Percentiles rank a stretch among this genome's conserved stretches.
Evolutionary conservation across 179 eudicot species (phyloP).

Genomic region (Carnegiea gigantea): DNA sequence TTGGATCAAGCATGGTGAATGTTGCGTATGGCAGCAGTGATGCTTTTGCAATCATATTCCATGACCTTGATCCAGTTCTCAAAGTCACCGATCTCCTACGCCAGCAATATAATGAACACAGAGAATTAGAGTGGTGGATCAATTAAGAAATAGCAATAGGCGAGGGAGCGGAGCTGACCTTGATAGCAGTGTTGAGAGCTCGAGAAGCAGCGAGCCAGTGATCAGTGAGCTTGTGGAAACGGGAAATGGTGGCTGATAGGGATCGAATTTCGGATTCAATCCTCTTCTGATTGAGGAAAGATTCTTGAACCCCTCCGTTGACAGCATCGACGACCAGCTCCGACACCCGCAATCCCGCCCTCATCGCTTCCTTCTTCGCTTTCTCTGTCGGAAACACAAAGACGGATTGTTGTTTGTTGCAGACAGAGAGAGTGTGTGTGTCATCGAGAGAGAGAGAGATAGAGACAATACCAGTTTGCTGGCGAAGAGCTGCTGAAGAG

Average conservation of each 20-base stretch:
- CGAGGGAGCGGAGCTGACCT: slow-evolving; percentile 35
- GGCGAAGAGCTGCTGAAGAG: slow-evolving; percentile 39
- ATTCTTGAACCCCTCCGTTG: slow-evolving; percentile 76
- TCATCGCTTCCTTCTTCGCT: slow-evolving; percentile 68
- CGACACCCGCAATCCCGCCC: slow-evolving; percentile 56
- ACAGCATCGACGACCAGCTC: slow-evolving; percentile 68
- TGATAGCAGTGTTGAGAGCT: slow-evolving; percentile 65
- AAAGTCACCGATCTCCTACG: slow-evolving; percentile 91
- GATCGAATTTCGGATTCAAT: slow-evolving; percentile 76
- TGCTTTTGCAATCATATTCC: slow-evolving; percentile 80
- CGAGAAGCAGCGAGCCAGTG: slow-evolving; percentile 81
- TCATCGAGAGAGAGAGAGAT: too few species aligned
- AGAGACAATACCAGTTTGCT: slow-evolving; percentile 41
- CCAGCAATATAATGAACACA: too few species aligned
- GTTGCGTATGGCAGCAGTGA: slow-evolving; percentile 72
- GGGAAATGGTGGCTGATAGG: slow-evolving; percentile 44
- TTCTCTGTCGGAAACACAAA: slow-evolving; percentile 37
- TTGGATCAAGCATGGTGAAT: slow-evolving; percentile 56
- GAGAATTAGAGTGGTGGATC: too few species aligned
- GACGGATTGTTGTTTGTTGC: too few species aligned
- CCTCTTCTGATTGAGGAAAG: slow-evolving; percentile 74
- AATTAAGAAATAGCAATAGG: neutral
- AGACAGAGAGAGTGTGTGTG: too few species aligned
- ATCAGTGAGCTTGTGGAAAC: slow-evolving; percentile 71
- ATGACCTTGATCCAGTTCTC: slow-evolving; percentile 98